A percentile compares a stretch with the other conserved stretches of the same genome.
phyloP scores from a whole-genome alignment of 2,329 filamentous ascomycete species.

The Myrmaecium sp. region DNA sequence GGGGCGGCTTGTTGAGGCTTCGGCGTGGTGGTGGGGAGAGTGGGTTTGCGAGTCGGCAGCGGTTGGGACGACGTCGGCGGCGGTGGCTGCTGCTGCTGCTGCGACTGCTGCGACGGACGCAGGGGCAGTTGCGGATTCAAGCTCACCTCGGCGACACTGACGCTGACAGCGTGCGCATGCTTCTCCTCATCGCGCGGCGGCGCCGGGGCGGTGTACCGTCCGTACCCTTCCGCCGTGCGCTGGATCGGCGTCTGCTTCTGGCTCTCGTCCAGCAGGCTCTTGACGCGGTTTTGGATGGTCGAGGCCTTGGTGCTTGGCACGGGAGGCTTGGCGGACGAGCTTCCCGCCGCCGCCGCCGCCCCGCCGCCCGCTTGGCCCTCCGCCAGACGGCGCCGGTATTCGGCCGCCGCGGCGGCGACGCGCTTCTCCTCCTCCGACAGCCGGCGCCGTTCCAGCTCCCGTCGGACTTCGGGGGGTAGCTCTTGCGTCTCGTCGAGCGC shows the following conservation, averaged over 20 bases:
- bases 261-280: conserved; percentile 68
- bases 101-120: not conserved
- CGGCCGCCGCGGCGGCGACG: conserved; percentile 74
- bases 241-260: conserved; percentile 36
- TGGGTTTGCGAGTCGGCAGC: conserved; percentile 1
- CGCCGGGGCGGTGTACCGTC: conserved; percentile 52
- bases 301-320: conserved; percentile 56
- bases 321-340: conserved; percentile 36
- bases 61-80: conserved; percentile 2
- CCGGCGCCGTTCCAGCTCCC: conserved; percentile 70
- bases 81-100: not conserved
- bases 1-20: not conserved
- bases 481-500: conserved; percentile 50
- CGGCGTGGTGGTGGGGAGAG: conserved; percentile 1
- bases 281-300: conserved; percentile 85
- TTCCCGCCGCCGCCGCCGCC: conserved; percentile 13
- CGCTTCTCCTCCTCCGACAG: conserved; percentile 78
- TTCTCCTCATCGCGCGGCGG: conserved; percentile 2
- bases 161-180: too few species aligned
- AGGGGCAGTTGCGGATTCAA: not conserved
- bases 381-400: conserved; percentile 64
- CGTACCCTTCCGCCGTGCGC: conserved; percentile 77
- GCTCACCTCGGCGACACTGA: too few species aligned
- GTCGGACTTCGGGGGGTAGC: conserved; percentile 70
- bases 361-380: conserved; percentile 33